Percentiles rank a stretch among this genome's conserved stretches.
These are phyloP conservation scores for Curvularia sp. DNA, from an alignment of 2,329 filamentous ascomycete genomes.

Conservation along the genomic window DNA sequence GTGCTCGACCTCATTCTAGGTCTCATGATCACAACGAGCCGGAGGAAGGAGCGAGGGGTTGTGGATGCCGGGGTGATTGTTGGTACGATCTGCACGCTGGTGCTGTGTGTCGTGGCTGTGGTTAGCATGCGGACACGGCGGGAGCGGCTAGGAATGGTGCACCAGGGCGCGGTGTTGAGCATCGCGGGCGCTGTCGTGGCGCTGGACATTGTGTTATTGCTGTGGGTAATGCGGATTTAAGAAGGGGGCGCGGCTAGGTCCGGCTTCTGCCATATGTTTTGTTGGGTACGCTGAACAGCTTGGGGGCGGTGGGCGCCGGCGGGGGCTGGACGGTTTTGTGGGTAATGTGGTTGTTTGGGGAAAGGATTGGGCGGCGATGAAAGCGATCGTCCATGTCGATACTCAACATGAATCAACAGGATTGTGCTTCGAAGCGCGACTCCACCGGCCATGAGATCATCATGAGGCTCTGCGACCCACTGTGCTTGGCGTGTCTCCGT, in stretches of 20 bases:
- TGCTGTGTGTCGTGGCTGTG: conserved; percentile 40
- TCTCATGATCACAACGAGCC: conserved; percentile 71
- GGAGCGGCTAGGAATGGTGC: conserved; percentile 42
- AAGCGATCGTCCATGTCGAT: conserved; percentile 1
- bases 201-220: conserved; percentile 39
- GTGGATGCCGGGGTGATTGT: conserved; percentile 76
- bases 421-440: conserved; percentile 2
- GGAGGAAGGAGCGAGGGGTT: conserved; percentile 70
- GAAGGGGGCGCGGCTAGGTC: background rate
- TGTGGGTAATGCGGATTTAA: conserved; percentile 39
- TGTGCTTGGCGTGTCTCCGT: conserved; percentile 14
- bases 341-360: conserved; percentile 4
- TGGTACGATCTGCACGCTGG: conserved; percentile 70
- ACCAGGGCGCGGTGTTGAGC: conserved; percentile 38
- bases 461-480: conserved; percentile 24
- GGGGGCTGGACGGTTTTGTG: background rate
- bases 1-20: conserved; percentile 69
- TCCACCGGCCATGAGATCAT: conserved; percentile 20
- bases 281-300: conserved; percentile 3
- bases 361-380: conserved; percentile 10
- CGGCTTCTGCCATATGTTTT: conserved; percentile 1
- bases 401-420: conserved; percentile 10
- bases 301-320: background rate
- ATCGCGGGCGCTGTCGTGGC: conserved; percentile 36
- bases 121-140: conserved; percentile 42